Evolutionary conservation across 441 rosid genomes (phyloP).

Genomic region (Brassica hybrid): DNA sequence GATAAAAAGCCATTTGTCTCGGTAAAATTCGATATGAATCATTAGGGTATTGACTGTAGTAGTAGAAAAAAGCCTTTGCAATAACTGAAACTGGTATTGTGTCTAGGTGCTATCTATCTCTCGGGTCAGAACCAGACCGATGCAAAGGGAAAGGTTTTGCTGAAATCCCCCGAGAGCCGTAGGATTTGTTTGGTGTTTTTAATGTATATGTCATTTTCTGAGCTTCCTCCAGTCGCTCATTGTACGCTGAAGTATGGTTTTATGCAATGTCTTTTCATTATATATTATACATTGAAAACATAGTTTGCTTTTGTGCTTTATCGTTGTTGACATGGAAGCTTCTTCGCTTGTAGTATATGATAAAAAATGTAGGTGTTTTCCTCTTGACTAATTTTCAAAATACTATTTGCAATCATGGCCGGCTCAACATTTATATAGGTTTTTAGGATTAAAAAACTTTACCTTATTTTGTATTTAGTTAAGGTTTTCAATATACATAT

Average conservation of each 20-base stretch:
- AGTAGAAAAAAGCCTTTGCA: background rate
- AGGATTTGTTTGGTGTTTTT: slow-evolving; percentile 34
- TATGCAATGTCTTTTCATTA: slow-evolving; percentile 25
- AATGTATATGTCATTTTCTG: slow-evolving; percentile 29
- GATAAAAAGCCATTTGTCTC: slow-evolving; percentile 25
- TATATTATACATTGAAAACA: background rate
- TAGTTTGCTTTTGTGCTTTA: background rate
- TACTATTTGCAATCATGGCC: background rate
- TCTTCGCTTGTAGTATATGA: slow-evolving; percentile 4
- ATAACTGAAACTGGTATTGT: slow-evolving; percentile 30
- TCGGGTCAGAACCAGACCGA: slow-evolving; percentile 41
- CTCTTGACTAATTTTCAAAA: background rate
- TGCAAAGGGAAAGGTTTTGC: slow-evolving; percentile 37
- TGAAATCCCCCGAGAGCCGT: slow-evolving; percentile 38
- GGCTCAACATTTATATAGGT: background rate
- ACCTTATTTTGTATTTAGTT: background rate
- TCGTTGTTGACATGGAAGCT: background rate
- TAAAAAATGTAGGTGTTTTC: background rate
- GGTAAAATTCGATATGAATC: slow-evolving; percentile 36
- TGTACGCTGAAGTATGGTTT: slow-evolving; percentile 24
- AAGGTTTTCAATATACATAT: too few species aligned
- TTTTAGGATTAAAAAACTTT: background rate
- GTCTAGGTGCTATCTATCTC: slow-evolving; percentile 42
- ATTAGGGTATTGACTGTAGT: slow-evolving; percentile 14
- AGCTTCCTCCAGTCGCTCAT: slow-evolving; percentile 26